Evolutionary conservation across 768 basidiomycete species (phyloP).

Genomic region (Leccinum subtestaceum): DNA sequence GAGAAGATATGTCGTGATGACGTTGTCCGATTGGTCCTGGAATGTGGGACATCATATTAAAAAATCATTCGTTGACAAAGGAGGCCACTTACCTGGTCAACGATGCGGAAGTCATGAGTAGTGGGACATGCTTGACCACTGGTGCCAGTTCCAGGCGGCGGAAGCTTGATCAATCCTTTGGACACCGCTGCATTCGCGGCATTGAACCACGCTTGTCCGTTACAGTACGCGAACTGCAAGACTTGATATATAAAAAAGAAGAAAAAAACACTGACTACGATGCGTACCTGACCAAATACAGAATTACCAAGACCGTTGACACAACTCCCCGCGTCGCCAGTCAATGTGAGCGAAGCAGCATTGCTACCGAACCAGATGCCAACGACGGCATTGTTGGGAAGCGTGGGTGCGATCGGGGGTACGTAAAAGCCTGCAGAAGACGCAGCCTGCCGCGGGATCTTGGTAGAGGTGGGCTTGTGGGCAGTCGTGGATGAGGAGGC

Average conservation of each 20-base stretch:
- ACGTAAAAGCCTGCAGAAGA: constrained; percentile 19
- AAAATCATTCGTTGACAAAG: background rate
- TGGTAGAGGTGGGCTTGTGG: background rate
- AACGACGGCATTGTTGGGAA: constrained; percentile 24
- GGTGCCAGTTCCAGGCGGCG: constrained; percentile 20
- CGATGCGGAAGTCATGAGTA: constrained; percentile 27
- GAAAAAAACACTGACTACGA: background rate
- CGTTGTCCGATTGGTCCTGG: constrained; percentile 30
- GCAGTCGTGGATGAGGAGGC: background rate
- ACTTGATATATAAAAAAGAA: background rate
- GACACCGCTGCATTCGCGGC: constrained; percentile 21
- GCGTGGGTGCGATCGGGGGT: constrained; percentile 22
- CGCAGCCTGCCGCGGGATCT: constrained; percentile 11
- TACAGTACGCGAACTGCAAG: constrained; percentile 25
- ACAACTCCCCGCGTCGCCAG: constrained; percentile 20
- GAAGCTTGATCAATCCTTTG: constrained; percentile 18
- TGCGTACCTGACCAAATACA: constrained; percentile 24
- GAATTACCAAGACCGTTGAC: constrained; percentile 24
- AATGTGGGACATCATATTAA: background rate
- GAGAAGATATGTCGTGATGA: constrained; percentile 29
- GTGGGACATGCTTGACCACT: constrained; percentile 25
- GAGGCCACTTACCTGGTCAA: constrained; percentile 19
- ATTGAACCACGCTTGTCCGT: constrained; percentile 24
- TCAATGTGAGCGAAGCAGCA: constrained; percentile 21
- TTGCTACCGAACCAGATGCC: constrained; percentile 31